Evolutionary conservation across 306 rosid genomes (phyloP).

Genomic region (Fragaria iinumae): DNA sequence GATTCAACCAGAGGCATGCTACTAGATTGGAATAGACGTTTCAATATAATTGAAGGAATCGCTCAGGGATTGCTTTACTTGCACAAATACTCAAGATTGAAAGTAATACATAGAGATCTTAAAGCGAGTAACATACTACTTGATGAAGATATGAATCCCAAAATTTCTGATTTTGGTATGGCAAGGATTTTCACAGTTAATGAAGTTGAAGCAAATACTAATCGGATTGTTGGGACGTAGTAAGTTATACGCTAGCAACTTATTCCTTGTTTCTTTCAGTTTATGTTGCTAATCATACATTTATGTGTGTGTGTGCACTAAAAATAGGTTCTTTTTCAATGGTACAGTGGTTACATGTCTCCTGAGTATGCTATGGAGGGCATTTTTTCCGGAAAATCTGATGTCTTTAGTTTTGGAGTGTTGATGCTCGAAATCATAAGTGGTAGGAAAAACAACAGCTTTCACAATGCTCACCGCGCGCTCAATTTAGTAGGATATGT

Average conservation of each 20-base stretch:
- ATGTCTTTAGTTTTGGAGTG: constrained; percentile 26
- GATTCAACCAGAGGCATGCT: background rate
- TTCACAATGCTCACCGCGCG: background rate
- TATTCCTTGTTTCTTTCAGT: background rate
- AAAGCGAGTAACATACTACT: constrained; percentile 18
- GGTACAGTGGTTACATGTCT: constrained; percentile 23
- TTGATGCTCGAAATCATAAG: constrained; percentile 26
- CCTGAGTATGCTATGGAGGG: constrained; percentile 32
- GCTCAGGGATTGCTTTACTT: constrained; percentile 6
- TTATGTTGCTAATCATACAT: background rate
- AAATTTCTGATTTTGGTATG: background rate
- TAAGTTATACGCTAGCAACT: background rate
- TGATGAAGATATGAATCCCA: constrained; percentile 9
- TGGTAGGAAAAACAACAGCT: constrained; percentile 29
- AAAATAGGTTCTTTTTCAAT: background rate
- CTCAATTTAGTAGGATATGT: constrained; percentile 27
- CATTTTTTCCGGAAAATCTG: constrained; percentile 25
- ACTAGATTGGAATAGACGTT: constrained; percentile 14
- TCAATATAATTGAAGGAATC: constrained; percentile 4
- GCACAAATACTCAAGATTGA: background rate
- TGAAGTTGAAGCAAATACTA: constrained; percentile 11
- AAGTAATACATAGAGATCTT: constrained; percentile 4
- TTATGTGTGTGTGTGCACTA: background rate
- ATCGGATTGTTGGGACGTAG: constrained; percentile 24
- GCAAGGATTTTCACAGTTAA: constrained; percentile 2